Percentiles rank a stretch among this genome's conserved stretches.
These are phyloP conservation scores for Neostapfia colusana DNA, from an alignment of 176 grass and related monocot species.

Conservation along the genomic window DNA sequence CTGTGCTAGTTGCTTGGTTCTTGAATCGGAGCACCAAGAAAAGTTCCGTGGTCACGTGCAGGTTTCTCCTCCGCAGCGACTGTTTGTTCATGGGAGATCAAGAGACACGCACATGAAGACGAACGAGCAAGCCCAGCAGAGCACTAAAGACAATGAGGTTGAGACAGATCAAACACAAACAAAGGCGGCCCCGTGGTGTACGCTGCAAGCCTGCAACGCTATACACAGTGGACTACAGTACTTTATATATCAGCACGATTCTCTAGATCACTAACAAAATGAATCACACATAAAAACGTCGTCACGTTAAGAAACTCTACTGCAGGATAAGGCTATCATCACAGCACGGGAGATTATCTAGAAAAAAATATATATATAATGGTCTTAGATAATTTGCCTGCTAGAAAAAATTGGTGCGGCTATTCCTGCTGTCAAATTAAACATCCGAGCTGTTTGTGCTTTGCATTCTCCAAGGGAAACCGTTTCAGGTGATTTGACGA, in stretches of 20 bases:
- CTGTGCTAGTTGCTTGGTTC: conserved; percentile 29
- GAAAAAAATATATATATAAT: neutral
- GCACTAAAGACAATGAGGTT: conserved; percentile 39
- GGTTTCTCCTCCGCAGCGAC: too few species aligned
- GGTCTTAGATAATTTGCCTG: neutral
- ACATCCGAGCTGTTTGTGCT: neutral
- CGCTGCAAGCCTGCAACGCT: conserved; percentile 19
- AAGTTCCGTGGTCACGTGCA: conserved; percentile 31
- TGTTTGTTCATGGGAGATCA: too few species aligned
- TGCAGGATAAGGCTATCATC: conserved; percentile 3
- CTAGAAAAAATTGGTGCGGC: neutral
- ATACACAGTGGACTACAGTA: neutral
- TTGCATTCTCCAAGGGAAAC: neutral
- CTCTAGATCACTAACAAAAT: conserved; percentile 12
- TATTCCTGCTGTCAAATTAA: neutral
- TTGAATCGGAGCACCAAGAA: conserved; percentile 30
- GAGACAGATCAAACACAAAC: conserved; percentile 29
- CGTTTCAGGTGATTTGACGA: neutral
- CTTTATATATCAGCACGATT: conserved; percentile 18
- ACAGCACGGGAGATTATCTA: neutral
- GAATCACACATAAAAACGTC: neutral
- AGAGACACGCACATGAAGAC: conserved; percentile 30
- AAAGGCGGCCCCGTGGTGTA: neutral
- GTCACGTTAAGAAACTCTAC: neutral
- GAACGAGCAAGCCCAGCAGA: conserved; percentile 34